Conservation (phyloP, 2,329 filamentous ascomycete genomes). For the Neocucurbitaria cava region DNA sequence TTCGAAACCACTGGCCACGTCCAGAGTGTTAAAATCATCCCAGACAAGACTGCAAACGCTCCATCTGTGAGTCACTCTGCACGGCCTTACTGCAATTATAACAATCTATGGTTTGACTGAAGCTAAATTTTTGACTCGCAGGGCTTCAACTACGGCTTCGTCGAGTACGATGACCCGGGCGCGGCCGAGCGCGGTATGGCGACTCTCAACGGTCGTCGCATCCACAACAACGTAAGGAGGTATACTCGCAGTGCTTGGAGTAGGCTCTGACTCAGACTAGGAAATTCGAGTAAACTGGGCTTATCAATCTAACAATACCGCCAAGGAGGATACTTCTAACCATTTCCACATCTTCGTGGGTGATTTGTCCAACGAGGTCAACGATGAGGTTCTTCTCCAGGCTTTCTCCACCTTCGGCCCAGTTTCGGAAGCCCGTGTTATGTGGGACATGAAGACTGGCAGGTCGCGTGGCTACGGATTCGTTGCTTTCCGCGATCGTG, state of each 20-base stretch:
- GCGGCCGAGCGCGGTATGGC: slow-evolving; percentile 97
- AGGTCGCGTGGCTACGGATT: slow-evolving; percentile 97
- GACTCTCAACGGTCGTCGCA: slow-evolving; percentile 91
- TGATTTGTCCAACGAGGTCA: slow-evolving; percentile 97
- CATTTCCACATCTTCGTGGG: slow-evolving; percentile 99
- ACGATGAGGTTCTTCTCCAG: slow-evolving; percentile 91
- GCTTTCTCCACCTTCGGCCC: slow-evolving; percentile 96
- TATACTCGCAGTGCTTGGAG: slow-evolving; percentile 13
- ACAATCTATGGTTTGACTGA: slow-evolving; percentile 12
- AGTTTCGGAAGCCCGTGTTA: slow-evolving; percentile 96
- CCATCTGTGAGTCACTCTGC: slow-evolving; percentile 27
- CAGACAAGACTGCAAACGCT: slow-evolving; percentile 93
- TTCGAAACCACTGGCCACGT: slow-evolving; percentile 99
- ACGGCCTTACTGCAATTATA: slow-evolving; percentile 16
- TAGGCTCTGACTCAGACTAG: slow-evolving; percentile 56
- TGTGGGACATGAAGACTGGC: slow-evolving; percentile 99
- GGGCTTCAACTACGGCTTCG: slow-evolving; percentile 98
- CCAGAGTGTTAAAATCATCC: slow-evolving; percentile 98
- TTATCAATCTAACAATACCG: slow-evolving; percentile 92
- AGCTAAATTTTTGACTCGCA: slow-evolving; percentile 51
- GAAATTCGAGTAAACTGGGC: slow-evolving; percentile 99
- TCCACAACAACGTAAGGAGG: slow-evolving; percentile 85
- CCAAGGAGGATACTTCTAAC: slow-evolving; percentile 96
- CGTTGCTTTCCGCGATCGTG: slow-evolving; percentile 92
- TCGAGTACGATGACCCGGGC: slow-evolving; percentile 97